These are phyloP conservation scores for Fraxinus baroniana DNA, from an alignment of 305 asterid species.

Conservation along the genomic window DNA sequence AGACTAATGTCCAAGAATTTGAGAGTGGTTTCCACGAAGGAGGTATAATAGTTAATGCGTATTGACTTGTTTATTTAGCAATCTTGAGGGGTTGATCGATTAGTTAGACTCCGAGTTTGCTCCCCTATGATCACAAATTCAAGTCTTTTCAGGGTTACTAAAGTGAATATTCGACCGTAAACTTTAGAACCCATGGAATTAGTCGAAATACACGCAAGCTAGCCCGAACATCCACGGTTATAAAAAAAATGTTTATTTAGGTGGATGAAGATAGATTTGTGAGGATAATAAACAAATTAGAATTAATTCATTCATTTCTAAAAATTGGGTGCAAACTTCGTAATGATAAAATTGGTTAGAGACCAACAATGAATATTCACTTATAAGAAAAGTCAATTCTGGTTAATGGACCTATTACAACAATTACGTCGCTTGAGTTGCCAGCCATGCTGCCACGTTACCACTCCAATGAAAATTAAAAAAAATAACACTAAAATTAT, in stretches of 20 bases:
- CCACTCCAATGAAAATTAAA: not conserved
- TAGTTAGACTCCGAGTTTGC: too few species aligned
- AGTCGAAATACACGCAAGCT: too few species aligned
- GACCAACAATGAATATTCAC: not conserved
- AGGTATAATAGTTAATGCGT: not conserved
- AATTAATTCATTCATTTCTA: not conserved
- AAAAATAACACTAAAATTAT: not conserved
- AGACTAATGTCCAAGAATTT: not conserved
- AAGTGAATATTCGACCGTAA: too few species aligned
- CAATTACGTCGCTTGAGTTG: not conserved
- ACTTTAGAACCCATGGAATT: too few species aligned
- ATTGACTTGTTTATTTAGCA: not conserved
- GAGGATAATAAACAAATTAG: not conserved
- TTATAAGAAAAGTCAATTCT: not conserved
- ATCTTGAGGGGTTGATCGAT: too few species aligned
- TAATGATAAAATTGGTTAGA: not conserved
- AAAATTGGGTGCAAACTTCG: not conserved
- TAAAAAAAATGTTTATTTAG: not conserved
- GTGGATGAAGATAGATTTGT: not conserved
- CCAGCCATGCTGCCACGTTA: not conserved
- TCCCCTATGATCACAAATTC: too few species aligned
- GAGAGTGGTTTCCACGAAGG: not conserved
- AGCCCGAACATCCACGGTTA: too few species aligned
- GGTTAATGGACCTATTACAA: not conserved
- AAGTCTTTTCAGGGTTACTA: too few species aligned